Evolutionary conservation across 2,329 filamentous ascomycete genomes (phyloP).

Genomic region (Beauveria pseudobassiana): DNA sequence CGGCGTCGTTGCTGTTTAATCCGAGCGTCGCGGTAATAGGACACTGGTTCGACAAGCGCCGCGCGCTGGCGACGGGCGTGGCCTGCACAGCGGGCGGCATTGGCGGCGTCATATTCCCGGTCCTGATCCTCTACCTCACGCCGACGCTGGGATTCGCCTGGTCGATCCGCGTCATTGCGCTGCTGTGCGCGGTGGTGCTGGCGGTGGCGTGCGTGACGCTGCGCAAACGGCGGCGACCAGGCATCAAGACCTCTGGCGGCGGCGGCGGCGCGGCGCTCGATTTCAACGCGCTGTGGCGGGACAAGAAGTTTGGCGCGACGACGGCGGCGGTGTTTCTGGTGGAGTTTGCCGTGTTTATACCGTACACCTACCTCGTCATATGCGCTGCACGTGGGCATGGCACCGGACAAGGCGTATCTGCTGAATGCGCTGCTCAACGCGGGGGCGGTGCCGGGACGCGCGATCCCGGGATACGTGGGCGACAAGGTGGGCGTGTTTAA

Average conservation of each 20-base stretch:
- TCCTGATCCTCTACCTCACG: conserved; percentile 22
- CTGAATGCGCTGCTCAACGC: conserved; percentile 64
- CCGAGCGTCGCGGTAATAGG: conserved; percentile 59
- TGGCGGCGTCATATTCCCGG: conserved; percentile 46
- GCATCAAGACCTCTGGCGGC: conserved; percentile 18
- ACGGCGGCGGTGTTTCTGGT: conserved; percentile 49
- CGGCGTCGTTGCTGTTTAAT: conserved; percentile 62
- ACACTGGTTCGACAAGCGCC: conserved; percentile 58
- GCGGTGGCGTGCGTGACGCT: conserved; percentile 23
- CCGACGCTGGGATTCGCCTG: conserved; percentile 25
- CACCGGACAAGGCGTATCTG: conserved; percentile 52
- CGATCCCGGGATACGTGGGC: conserved; percentile 58
- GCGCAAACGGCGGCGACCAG: conserved; percentile 37
- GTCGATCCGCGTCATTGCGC: conserved; percentile 23
- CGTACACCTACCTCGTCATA: conserved; percentile 63
- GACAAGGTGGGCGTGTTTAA: conserved; percentile 66
- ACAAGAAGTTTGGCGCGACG: conserved; percentile 43
- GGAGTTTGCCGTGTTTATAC: conserved; percentile 56
- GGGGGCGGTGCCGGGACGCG: conserved; percentile 59
- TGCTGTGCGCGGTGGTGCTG: conserved; percentile 18
- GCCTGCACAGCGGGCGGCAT: conserved; percentile 58
- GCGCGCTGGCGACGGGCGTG: conserved; percentile 62
- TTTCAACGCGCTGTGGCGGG: conserved; percentile 38
- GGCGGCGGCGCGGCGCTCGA: conserved; percentile 38
- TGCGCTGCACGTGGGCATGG: conserved; percentile 47